These are phyloP conservation scores for Cochlearia excelsa DNA, from an alignment of 345 rosid species.

Conservation along the genomic window DNA sequence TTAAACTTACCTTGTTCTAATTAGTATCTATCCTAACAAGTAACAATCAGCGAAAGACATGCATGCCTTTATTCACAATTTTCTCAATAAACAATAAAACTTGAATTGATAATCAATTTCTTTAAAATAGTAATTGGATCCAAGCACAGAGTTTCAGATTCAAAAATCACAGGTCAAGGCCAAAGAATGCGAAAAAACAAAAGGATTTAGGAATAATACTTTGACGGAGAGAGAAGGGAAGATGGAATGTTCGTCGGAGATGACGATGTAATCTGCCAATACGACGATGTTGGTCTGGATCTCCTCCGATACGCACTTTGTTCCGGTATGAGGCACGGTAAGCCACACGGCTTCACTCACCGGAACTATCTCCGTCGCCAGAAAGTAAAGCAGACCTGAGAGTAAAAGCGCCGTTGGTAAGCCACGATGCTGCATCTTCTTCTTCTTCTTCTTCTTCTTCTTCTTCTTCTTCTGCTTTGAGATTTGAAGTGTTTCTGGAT, in stretches of 20 bases:
- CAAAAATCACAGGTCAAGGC: not conserved
- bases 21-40: no score
- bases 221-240: conserved; percentile 65
- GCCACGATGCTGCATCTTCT: conserved; percentile 15
- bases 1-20: no score
- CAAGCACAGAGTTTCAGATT: conserved; percentile 8
- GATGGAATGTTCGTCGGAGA: conserved; percentile 50
- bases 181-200: conserved; percentile 14
- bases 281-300: conserved; percentile 79
- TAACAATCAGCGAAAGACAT: no score
- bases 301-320: conserved; percentile 94
- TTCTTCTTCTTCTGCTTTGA: no score
- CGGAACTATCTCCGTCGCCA: conserved; percentile 20
- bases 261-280: conserved; percentile 71
- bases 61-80: no score
- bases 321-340: conserved; percentile 56
- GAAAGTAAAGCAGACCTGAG: conserved; percentile 8
- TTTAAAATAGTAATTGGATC: no score
- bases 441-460: conserved; percentile 1
- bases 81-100: no score
- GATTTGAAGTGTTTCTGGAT: not conserved
- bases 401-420: conserved; percentile 24
- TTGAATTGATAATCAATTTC: no score
- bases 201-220: conserved; percentile 39
- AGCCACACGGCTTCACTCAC: conserved; percentile 66